Base-by-base conservation (phyloP, 805 yeast genomes). In the Teunomyces aglyptinius region DNA sequence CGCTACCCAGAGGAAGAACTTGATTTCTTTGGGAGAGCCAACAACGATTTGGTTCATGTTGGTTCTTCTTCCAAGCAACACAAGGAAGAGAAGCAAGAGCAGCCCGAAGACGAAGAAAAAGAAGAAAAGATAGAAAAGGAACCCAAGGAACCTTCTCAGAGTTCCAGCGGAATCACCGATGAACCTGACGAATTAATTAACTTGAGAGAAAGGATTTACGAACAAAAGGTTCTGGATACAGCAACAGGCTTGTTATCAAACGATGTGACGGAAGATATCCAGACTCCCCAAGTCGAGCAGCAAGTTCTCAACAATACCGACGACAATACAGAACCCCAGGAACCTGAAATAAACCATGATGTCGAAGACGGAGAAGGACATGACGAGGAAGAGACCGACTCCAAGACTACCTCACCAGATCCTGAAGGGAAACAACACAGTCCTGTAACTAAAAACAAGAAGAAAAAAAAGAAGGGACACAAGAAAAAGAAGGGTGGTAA, bases 1-100 rank as follows among this genome's bases (percentile, higher is more conserved):
- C 67, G 72, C 13, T 85, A 85, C 57, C 87, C 88, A 1, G 77
- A 70, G 15, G 82, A 80, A 4, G 86, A 82, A 51, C 71, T 77
- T 41, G 82, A 80, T 24, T 83, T 83, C 53, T 83, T 84, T 56
- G 87, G 86, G 0, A 55, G 76, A 46, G 52, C 70, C 1, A 34
- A 50, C 6, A 49, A 48, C 20, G 60, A 58, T 13, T 39, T 54
- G 22, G 53, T 59, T 4, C 45, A 48, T 11, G 51, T 57, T 1
- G 75, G 73, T 1, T 56, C 73, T 1, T 65, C 71, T 11, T 57
- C 70, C 0, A 57, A 56, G 42, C 46, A 33, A 31, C 47, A 45
- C 16, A 47, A 42, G 26, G 50, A 43, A 34, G 44, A 41, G 15
- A 43, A 35, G 12, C 33, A 18, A 12, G 45, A 43, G 20, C 38